These are phyloP conservation scores for Raffaelea ambrosiae DNA, from an alignment of 2,329 filamentous ascomycete species.

Conservation along the genomic window DNA sequence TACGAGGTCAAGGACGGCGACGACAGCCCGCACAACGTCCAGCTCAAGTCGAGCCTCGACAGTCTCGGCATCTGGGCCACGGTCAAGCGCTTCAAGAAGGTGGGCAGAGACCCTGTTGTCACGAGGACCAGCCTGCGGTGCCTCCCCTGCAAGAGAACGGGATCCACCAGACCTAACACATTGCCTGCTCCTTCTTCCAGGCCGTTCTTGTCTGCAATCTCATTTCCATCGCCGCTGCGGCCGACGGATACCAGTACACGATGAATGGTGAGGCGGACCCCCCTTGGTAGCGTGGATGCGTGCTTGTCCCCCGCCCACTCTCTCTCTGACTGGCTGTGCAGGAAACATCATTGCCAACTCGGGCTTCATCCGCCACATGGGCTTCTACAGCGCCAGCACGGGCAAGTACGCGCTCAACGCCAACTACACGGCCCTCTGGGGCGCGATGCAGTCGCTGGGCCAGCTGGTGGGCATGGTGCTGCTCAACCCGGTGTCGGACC, in stretches of 20 bases:
- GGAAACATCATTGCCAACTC: conserved; percentile 12
- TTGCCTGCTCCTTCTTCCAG: background rate
- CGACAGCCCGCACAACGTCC: conserved; percentile 1
- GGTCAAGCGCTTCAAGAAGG: conserved; percentile 7
- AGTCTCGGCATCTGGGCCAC: conserved; percentile 6
- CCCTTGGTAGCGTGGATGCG: too few species aligned
- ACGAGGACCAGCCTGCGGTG: too few species aligned
- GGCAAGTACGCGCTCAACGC: conserved; percentile 7
- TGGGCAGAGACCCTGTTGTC: background rate
- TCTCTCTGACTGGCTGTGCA: too few species aligned
- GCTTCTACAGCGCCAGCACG: conserved; percentile 5
- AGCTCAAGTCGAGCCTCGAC: conserved; percentile 8
- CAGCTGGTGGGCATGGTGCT: conserved; percentile 11
- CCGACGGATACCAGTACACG: conserved; percentile 9
- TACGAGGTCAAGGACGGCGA: background rate
- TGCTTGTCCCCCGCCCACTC: too few species aligned
- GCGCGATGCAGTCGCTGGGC: conserved; percentile 11
- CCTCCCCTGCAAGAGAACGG: too few species aligned
- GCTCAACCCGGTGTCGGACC: conserved; percentile 9
- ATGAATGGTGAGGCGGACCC: too few species aligned
- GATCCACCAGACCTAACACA: background rate
- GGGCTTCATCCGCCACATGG: conserved; percentile 11
- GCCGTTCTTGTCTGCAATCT: conserved; percentile 9
- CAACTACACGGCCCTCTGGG: conserved; percentile 10
- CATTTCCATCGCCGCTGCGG: conserved; percentile 8